A percentile compares a stretch with the other conserved stretches of the same genome.
Conservation (phyloP, 2,329 filamentous ascomycete genomes). For the Colletotrichum sp. region DNA sequence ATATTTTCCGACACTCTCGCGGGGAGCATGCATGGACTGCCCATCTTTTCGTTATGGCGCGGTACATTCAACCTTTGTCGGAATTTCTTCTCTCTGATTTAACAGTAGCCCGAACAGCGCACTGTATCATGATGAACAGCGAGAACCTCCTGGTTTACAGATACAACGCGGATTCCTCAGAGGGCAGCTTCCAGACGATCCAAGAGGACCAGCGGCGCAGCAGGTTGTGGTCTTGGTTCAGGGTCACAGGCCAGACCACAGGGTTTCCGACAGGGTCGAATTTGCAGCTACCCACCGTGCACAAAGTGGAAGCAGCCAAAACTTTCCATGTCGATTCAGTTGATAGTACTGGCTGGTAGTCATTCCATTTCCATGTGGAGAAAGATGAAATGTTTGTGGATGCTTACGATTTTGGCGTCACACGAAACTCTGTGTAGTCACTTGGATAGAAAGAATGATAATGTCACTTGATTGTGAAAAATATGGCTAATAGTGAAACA, state of each 20-base stretch:
- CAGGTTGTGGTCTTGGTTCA: not conserved
- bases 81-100: not conserved
- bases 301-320: not conserved
- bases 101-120: not conserved
- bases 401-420: not conserved
- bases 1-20: not conserved
- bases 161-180: not conserved
- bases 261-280: not conserved
- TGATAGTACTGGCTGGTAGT: not conserved
- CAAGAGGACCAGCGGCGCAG: not conserved
- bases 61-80: not conserved
- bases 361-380: not conserved
- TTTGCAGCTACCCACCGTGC: not conserved
- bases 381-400: not conserved
- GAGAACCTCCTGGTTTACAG: not conserved
- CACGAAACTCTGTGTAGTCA: not conserved
- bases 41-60: not conserved
- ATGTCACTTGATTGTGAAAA: not conserved
- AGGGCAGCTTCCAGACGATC: not conserved
- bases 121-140: not conserved
- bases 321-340: not conserved
- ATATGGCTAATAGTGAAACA: not conserved
- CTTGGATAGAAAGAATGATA: not conserved
- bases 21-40: not conserved
- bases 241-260: not conserved